A percentile compares a stretch with the other conserved stretches of the same genome.
These are phyloP conservation scores for Phoma sp. DNA, from an alignment of 2,329 filamentous ascomycete genomes.

Conservation along the genomic window DNA sequence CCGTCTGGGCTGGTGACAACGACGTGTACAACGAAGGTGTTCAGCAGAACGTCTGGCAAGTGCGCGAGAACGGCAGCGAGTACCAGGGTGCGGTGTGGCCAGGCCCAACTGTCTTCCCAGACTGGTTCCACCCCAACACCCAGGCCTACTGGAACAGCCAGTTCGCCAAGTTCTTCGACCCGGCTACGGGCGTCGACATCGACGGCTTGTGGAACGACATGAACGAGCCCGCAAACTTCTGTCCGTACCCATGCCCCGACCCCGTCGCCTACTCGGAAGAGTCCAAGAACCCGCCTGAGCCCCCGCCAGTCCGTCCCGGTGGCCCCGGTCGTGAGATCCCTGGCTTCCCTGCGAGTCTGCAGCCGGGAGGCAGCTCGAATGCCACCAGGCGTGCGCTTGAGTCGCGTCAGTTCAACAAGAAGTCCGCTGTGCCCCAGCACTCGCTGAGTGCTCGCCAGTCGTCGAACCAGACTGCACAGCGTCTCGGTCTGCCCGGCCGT, in stretches of 20 bases:
- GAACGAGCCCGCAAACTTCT: slow-evolving; percentile 47
- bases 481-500: slow-evolving; percentile 64
- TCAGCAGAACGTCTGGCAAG: slow-evolving; percentile 60
- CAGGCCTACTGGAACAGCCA: slow-evolving; percentile 72
- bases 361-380: slow-evolving; percentile 54
- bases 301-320: slow-evolving; percentile 66
- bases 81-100: slow-evolving; percentile 77
- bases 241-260: slow-evolving; percentile 55
- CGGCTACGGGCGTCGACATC: slow-evolving; percentile 71
- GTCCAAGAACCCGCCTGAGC: slow-evolving; percentile 63
- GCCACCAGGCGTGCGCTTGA: slow-evolving; percentile 19
- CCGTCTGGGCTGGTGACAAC: slow-evolving; percentile 57
- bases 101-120: slow-evolving; percentile 72
- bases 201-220: slow-evolving; percentile 69
- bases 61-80: slow-evolving; percentile 60
- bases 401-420: slow-evolving; percentile 10
- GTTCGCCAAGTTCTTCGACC: slow-evolving; percentile 70
- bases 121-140: slow-evolving; percentile 74
- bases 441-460: slow-evolving; percentile 24
- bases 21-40: slow-evolving; percentile 66
- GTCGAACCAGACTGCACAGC: slow-evolving; percentile 44
- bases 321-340: slow-evolving; percentile 66
- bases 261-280: slow-evolving; percentile 47
- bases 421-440: slow-evolving; percentile 12
- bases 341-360: slow-evolving; percentile 71